phyloP scores from a whole-genome alignment of 306 rosid genomes.

The Quercus rubra region DNA sequence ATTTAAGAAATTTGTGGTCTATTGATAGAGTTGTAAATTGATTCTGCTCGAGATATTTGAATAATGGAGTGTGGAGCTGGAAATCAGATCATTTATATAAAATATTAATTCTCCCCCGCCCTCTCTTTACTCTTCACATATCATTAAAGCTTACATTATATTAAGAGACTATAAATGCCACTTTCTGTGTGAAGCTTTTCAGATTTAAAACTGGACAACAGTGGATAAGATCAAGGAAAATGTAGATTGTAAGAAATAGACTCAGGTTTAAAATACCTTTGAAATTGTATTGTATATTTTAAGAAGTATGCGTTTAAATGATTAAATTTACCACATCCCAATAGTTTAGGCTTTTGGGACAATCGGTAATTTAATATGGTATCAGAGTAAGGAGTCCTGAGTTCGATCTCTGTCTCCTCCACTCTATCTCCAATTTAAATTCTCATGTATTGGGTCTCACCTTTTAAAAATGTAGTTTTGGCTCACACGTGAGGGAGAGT shows the following conservation, averaged over 20 bases:
- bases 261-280: background rate
- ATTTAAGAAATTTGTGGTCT: slow-evolving; percentile 10
- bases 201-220: background rate
- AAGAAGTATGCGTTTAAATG: no score
- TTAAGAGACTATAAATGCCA: background rate
- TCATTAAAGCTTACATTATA: no score
- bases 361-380: no score
- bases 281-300: background rate
- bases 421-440: no score
- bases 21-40: background rate
- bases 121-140: background rate
- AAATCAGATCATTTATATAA: background rate
- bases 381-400: no score
- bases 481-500: no score
- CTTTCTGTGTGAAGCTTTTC: background rate
- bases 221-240: background rate
- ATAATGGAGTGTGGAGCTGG: background rate
- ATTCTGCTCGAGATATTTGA: background rate
- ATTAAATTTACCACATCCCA: no score
- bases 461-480: no score
- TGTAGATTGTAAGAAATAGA: background rate
- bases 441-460: no score
- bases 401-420: no score
- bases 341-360: no score
- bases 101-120: background rate